Base-by-base conservation (phyloP, 2,329 filamentous ascomycete genomes). In the Colletotrichum gigasporum region DNA sequence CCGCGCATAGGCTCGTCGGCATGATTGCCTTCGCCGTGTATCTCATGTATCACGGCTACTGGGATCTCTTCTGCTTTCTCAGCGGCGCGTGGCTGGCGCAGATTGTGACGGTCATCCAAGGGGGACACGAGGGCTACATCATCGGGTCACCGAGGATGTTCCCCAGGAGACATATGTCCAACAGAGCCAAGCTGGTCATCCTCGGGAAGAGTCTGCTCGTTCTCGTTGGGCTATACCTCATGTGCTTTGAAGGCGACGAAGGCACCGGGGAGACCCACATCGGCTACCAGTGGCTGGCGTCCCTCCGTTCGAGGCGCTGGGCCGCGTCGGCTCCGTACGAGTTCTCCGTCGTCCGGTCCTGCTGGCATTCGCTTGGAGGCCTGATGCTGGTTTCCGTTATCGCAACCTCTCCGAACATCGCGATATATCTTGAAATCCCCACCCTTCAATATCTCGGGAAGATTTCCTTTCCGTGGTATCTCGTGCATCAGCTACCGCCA, bases 401-500 rank as follows among this genome's bases (percentile, higher is more conserved):
- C n/a, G 48, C 48, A n/a, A 52, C 48, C 1, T 52, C 48, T 9
- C 48, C 48, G 1, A 16, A 16, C 4, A 4, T 52, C 2, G 48
- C 48, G 0, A 52, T 12, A 7, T 30, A 14, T 14, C 50, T 53
- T n/a, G 50, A 53, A 30, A 22, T 14, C 0, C 34, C 50, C 1
- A 22, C 30, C 3, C 32, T 53, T 34, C 50, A 53, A 14, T 53
- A 53, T 35, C 35, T 53, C 14, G 50, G 50, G 22, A 53, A 53
- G 22, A 53, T 53, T 3, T 53, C 50, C 11, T 53, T 53, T 11
- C 44, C 51, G 8, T 54, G 51, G 51, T 54, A 54, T 37, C 37
- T 54, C 26, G 37, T 54, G 12, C 51, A 54, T 7, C 51, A 54
- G 37, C 14, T 54, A n/a, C 35, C 51, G 3, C 51, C 51, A 1